phyloP scores from a whole-genome alignment of 148 eudicot species.

The Camellia lanceoleosa region DNA sequence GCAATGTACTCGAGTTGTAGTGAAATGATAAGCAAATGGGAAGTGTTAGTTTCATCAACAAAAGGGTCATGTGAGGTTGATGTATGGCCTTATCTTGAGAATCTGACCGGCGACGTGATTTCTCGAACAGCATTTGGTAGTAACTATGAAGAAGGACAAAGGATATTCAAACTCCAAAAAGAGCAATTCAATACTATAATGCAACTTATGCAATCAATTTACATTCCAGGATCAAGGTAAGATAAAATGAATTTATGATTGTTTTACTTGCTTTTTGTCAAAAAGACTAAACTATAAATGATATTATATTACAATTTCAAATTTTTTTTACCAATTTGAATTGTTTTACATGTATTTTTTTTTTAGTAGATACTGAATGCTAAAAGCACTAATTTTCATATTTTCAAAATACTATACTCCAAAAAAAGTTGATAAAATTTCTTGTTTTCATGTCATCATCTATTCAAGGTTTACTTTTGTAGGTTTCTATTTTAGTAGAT shows the following conservation, averaged over 20 bases:
- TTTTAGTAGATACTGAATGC: too few relatives aligned
- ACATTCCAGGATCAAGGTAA: constrained; percentile 54
- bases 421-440: neutral
- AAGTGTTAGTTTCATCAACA: constrained; percentile 12
- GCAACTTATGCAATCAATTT: constrained; percentile 20
- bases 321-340: too few relatives aligned
- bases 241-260: too few relatives aligned
- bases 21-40: constrained; percentile 42
- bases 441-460: too few relatives aligned
- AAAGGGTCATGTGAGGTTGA: constrained; percentile 24
- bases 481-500: too few relatives aligned
- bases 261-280: too few relatives aligned
- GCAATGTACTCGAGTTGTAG: constrained; percentile 23
- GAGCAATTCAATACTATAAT: constrained; percentile 33
- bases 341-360: too few relatives aligned
- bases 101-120: constrained; percentile 26
- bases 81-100: constrained; percentile 26
- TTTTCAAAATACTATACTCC: too few relatives aligned
- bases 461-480: too few relatives aligned
- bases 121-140: constrained; percentile 57
- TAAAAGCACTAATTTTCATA: neutral
- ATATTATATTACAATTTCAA: too few relatives aligned
- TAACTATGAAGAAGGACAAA: constrained; percentile 29
- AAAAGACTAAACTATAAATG: too few relatives aligned
- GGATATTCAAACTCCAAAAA: constrained; percentile 41